These are phyloP conservation scores for Lachancea thermotolerans DNA, from an alignment of 805 yeast species.

Conservation along the genomic window DNA sequence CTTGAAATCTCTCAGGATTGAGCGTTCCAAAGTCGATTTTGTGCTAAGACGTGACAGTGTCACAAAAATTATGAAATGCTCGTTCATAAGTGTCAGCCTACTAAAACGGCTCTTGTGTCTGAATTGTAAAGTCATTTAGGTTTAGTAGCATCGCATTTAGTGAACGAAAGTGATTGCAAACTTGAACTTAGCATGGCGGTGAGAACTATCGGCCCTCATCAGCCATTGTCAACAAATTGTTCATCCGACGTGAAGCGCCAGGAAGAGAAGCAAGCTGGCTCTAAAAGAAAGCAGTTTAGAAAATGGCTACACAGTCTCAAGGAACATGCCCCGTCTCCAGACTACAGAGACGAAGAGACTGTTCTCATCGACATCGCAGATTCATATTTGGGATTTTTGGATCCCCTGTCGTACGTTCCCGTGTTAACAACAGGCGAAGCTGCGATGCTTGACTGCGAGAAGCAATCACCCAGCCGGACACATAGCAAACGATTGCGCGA, in stretches of 20 bases:
- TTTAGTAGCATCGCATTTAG: too few relatives aligned
- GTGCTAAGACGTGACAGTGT: neutral
- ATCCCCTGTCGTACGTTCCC: constrained; percentile 5
- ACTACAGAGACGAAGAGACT: constrained; percentile 1
- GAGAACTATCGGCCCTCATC: too few relatives aligned
- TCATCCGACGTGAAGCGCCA: neutral
- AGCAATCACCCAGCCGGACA: neutral
- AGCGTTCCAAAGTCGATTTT: neutral
- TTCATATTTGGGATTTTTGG: constrained; percentile 3
- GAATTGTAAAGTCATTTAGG: too few relatives aligned
- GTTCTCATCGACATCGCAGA: constrained; percentile 5
- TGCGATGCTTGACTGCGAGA: neutral
- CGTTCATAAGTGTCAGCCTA: too few relatives aligned
- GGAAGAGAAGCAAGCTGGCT: constrained; percentile 1
- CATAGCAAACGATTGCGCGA: constrained; percentile 2
- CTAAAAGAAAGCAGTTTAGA: constrained; percentile 5
- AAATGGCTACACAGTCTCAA: constrained; percentile 2
- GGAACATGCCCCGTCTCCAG: neutral
- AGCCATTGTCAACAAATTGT: neutral
- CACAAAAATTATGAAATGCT: neutral
- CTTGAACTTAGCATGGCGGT: too few relatives aligned
- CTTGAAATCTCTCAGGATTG: constrained; percentile 39
- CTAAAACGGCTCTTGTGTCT: too few relatives aligned
- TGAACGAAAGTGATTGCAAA: too few relatives aligned
- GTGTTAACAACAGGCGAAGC: constrained; percentile 4